phyloP scores from a whole-genome alignment of 768 basidiomycete species.

The Naganishia kalamii region DNA sequence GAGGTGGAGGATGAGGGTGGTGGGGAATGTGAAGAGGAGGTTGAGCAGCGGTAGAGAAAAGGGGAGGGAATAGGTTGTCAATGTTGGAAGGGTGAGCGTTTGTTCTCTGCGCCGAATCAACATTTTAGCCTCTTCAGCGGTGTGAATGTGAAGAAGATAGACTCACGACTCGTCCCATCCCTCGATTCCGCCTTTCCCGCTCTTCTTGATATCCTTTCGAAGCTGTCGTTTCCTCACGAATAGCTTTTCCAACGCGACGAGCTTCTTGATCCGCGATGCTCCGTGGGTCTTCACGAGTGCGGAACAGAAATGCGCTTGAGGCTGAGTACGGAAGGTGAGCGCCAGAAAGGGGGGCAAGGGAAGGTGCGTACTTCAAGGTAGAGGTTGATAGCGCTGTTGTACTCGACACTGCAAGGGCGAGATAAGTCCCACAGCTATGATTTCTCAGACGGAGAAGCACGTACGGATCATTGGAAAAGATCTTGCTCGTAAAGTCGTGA shows the following conservation, averaged over 20 bases:
- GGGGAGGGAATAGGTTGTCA: constrained; percentile 22
- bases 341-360: neutral
- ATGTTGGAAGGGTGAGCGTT: constrained; percentile 15
- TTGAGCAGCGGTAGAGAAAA: constrained; percentile 20
- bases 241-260: constrained; percentile 16
- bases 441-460: neutral
- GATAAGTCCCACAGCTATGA: neutral
- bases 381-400: constrained; percentile 24
- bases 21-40: constrained; percentile 15
- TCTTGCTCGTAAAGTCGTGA: constrained; percentile 6
- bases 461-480: constrained; percentile 22
- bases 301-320: constrained; percentile 18
- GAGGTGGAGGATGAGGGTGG: constrained; percentile 20
- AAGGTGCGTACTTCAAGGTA: constrained; percentile 19
- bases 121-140: too few species aligned
- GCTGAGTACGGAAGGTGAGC: neutral
- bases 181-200: neutral
- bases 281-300: constrained; percentile 22
- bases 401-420: constrained; percentile 15
- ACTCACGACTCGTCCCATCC: constrained; percentile 25
- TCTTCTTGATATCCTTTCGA: constrained; percentile 1
- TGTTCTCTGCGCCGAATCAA: constrained; percentile 7
- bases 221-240: constrained; percentile 16
- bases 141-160: too few species aligned
- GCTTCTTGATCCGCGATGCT: constrained; percentile 22